Conservation (phyloP, 306 rosid genomes). For the Cucurbita moschata region DNA sequence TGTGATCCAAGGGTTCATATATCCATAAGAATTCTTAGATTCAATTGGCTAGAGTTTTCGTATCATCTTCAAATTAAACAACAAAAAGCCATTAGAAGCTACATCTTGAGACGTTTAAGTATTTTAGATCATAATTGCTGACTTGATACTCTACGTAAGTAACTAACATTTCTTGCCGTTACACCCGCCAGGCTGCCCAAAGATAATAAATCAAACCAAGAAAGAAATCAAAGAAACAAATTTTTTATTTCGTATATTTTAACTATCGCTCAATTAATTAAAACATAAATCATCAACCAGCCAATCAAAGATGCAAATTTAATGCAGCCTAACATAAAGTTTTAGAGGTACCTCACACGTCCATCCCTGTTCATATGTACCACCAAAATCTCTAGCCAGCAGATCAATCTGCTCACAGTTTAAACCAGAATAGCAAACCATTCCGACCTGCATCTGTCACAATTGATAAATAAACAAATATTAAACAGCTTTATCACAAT, state of each 20-base stretch:
- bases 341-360: constrained; percentile 20
- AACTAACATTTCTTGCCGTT: constrained; percentile 26
- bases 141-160: constrained; percentile 26
- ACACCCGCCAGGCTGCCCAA: constrained; percentile 28
- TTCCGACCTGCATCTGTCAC: constrained; percentile 19
- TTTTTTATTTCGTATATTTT: no score
- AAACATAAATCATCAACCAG: neutral
- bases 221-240: neutral
- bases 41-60: no score
- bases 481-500: neutral
- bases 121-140: neutral
- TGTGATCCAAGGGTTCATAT: no score
- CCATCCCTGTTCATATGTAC: constrained; percentile 21
- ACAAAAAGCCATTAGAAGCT: no score
- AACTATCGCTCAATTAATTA: neutral
- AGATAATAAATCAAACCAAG: neutral
- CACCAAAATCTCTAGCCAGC: constrained; percentile 21
- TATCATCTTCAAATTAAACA: no score
- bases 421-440: constrained; percentile 26
- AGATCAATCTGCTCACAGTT: constrained; percentile 14
- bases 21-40: no score
- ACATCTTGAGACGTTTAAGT: neutral
- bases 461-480: neutral
- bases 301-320: neutral
- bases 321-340: neutral